Conservation (phyloP, 306 rosid genomes). For the Erythrophleum fordii region DNA sequence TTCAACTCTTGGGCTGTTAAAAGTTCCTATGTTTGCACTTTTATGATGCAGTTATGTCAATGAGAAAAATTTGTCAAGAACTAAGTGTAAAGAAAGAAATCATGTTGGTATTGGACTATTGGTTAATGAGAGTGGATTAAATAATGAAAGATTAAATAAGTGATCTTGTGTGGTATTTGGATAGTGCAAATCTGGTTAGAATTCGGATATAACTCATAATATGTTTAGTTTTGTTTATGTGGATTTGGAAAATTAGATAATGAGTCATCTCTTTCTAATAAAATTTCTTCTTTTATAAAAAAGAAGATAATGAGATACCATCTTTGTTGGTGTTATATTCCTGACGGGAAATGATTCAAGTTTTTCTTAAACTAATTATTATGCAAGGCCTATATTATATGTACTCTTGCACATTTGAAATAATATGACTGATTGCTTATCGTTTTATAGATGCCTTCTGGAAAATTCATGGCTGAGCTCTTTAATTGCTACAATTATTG, state of each 20-base stretch:
- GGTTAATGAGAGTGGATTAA: background rate
- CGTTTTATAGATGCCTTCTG: slow-evolving; percentile 70
- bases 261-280: background rate
- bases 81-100: slow-evolving; percentile 7
- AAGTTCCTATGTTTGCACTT: background rate
- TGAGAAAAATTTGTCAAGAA: background rate
- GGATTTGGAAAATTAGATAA: background rate
- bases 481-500: slow-evolving; percentile 85
- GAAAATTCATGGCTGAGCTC: slow-evolving; percentile 93
- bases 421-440: slow-evolving; percentile 35
- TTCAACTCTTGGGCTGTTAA: background rate
- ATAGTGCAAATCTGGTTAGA: background rate
- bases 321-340: background rate
- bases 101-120: background rate
- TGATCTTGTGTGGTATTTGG: background rate
- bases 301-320: background rate
- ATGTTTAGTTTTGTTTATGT: background rate
- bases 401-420: background rate
- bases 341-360: background rate
- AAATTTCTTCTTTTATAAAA: background rate
- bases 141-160: background rate
- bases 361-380: background rate
- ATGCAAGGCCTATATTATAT: background rate
- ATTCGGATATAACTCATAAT: slow-evolving; percentile 5
- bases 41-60: slow-evolving; percentile 15